These are phyloP conservation scores for Yamadazyma ubonensis DNA, from an alignment of 805 yeast genomes.

Conservation along the genomic window DNA sequence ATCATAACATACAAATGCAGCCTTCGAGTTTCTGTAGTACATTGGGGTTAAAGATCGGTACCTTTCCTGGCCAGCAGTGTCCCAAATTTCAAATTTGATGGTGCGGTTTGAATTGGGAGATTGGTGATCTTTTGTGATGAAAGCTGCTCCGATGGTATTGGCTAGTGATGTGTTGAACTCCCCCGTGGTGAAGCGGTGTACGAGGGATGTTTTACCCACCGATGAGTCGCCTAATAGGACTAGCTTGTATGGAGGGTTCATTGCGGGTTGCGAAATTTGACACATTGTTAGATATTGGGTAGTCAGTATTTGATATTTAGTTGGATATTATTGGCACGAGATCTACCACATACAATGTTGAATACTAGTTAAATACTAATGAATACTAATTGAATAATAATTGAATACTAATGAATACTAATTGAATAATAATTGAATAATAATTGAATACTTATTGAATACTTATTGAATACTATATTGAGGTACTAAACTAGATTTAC, in stretches of 20 bases:
- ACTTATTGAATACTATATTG: no score
- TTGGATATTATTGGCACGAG: no score
- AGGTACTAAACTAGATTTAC: no score
- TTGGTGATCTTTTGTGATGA: constrained; percentile 68
- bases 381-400: no score
- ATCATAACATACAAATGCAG: constrained; percentile 86
- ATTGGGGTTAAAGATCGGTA: constrained; percentile 77
- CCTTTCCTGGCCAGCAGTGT: constrained; percentile 83
- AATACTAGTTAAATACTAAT: no score
- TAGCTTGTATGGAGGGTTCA: constrained; percentile 38
- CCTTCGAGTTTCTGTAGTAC: constrained; percentile 71
- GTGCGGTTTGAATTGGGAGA: constrained; percentile 23
- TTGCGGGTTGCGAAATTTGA: no score
- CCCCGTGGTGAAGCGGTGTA: constrained; percentile 71
- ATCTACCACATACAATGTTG: no score
- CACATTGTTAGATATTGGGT: no score
- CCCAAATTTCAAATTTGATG: constrained; percentile 78
- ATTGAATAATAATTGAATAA: no score
- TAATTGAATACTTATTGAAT: no score
- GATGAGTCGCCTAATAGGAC: constrained; percentile 54
- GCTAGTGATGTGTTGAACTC: constrained; percentile 77
- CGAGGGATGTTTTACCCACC: constrained; percentile 71
- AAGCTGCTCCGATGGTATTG: constrained; percentile 98
- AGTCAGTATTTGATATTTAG: no score
- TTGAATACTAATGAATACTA: no score